Conservation (phyloP, 768 basidiomycete species). For the Podaxis carcinomalis region DNA sequence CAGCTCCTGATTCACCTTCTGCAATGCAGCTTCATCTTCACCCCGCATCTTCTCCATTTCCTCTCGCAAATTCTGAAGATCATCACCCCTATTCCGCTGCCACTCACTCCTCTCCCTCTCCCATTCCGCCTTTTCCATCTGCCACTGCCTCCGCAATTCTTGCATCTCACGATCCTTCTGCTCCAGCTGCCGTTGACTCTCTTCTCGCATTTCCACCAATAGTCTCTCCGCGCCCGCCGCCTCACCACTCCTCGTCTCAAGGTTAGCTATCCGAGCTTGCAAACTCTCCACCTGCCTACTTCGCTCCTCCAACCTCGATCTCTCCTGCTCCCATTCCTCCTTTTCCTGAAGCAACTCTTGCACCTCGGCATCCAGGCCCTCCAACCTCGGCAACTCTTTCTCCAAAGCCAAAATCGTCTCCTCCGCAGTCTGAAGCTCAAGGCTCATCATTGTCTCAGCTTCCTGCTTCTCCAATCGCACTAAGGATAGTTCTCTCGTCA, state of each 20-base stretch:
- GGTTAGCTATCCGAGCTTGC: slow-evolving; percentile 35
- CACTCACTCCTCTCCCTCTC: slow-evolving; percentile 43
- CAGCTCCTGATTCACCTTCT: slow-evolving; percentile 42
- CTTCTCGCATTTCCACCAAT: slow-evolving; percentile 30
- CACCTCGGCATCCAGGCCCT: slow-evolving; percentile 42
- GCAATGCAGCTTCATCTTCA: slow-evolving; percentile 32
- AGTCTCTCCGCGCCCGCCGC: slow-evolving; percentile 37
- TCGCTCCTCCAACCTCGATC: slow-evolving; percentile 34
- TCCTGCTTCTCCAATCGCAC: slow-evolving; percentile 66
- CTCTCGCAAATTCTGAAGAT: slow-evolving; percentile 38
- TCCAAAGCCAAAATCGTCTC: slow-evolving; percentile 59
- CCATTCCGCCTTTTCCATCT: slow-evolving; percentile 44
- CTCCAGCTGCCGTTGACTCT: slow-evolving; percentile 31
- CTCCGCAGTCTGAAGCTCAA: slow-evolving; percentile 65
- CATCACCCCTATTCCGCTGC: slow-evolving; percentile 46
- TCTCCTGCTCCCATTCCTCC: slow-evolving; percentile 46
- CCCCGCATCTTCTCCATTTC: slow-evolving; percentile 42
- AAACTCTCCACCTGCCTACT: slow-evolving; percentile 33
- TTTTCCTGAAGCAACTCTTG: slow-evolving; percentile 47
- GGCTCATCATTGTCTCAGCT: slow-evolving; percentile 55
- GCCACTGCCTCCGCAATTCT: slow-evolving; percentile 34
- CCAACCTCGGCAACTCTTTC: slow-evolving; percentile 47
- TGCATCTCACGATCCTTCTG: slow-evolving; percentile 36
- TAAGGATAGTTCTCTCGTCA: slow-evolving; percentile 58
- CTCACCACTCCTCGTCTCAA: slow-evolving; percentile 27